Base-by-base conservation (phyloP, 495 filamentous ascomycete species). In the Neurospora tetraspora region DNA sequence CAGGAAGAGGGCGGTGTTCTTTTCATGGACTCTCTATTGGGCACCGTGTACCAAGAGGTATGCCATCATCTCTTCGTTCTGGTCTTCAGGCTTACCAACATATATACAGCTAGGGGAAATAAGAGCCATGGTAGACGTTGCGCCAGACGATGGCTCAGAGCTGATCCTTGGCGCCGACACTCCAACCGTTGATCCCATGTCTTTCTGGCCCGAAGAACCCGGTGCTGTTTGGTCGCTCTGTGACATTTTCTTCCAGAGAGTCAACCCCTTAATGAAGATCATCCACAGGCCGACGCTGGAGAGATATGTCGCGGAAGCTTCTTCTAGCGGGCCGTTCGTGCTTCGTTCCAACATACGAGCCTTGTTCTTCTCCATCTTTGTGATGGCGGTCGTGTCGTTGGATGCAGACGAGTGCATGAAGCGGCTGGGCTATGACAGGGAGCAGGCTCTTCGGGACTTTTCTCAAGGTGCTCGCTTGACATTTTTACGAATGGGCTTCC, bases 251-350 rank as follows among this genome's bases (percentile, higher is more conserved):
- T 84, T 91, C 16, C 86, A 89, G 71, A 88, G 89, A 74, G 87
- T 92, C 73, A 89, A 92, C 78, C 91, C 91, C 0, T 76, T 93
- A 59, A 86, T 86, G 53, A 93, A 92, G 77, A 79, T 92, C n/a
- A 84, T 92, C 71, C 91, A 93, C 79, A 86, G 85, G 1, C 91
- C 91, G 4, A 89, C 88, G 5, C 73, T 90, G 53, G 86, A 89
- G 74, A 85, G 85, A n/a, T 76, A 80, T 10, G 74, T 89, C 3
- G 81, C 84, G 23, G 82, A 87, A 61, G 84, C 83, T 23, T 77
- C 78, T 4, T 77, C 78, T 4, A 77, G 75, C 36, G 76, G 77
- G 74, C 74, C 85, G 27, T 76, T 71, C 14, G 79, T 77, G 36
- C 74, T 88, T 11, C 83, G 87, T 1, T 84, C 81, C 73, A 85